Evolutionary conservation across 805 yeast species (phyloP).

Genomic region (Priceomyces carsonii): DNA sequence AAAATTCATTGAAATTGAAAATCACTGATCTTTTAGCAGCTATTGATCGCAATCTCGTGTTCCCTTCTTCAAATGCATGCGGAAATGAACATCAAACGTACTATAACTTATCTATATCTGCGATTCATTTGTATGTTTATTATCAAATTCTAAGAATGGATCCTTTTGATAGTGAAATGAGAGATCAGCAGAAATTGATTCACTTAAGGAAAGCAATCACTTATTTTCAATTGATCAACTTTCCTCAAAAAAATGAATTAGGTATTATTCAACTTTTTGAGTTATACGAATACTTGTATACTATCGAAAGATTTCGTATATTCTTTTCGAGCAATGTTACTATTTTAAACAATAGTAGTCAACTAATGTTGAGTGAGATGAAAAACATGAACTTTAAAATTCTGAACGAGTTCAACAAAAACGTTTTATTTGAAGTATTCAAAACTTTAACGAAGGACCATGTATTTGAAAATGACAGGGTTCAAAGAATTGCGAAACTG

Average conservation of each 20-base stretch:
- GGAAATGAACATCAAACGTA: constrained; percentile 26
- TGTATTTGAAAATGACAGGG: constrained; percentile 8
- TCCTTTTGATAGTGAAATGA: constrained; percentile 21
- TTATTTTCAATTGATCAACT: constrained; percentile 30
- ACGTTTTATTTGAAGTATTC: constrained; percentile 10
- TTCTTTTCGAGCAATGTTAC: constrained; percentile 15
- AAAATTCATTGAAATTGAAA: constrained; percentile 25
- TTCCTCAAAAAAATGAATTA: constrained; percentile 21
- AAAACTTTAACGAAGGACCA: constrained; percentile 12
- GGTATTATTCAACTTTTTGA: constrained; percentile 26
- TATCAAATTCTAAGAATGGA: constrained; percentile 29
- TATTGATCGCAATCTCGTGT: constrained; percentile 22
- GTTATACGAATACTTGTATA: constrained; percentile 29
- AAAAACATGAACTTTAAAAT: constrained; percentile 14
- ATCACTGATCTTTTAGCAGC: constrained; percentile 26
- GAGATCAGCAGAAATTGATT: constrained; percentile 32
- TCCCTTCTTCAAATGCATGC: constrained; percentile 17
- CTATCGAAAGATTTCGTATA: constrained; percentile 27
- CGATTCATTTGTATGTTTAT: constrained; percentile 30
- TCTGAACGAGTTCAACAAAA: constrained; percentile 11
- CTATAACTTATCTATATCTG: constrained; percentile 29
- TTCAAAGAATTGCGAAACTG: constrained; percentile 5
- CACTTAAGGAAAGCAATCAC: constrained; percentile 30
- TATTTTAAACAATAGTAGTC: constrained; percentile 13
- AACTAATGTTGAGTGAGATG: constrained; percentile 16